These are phyloP conservation scores for Logfia minima DNA, from an alignment of 129 eudicot genomes.

Conservation along the genomic window DNA sequence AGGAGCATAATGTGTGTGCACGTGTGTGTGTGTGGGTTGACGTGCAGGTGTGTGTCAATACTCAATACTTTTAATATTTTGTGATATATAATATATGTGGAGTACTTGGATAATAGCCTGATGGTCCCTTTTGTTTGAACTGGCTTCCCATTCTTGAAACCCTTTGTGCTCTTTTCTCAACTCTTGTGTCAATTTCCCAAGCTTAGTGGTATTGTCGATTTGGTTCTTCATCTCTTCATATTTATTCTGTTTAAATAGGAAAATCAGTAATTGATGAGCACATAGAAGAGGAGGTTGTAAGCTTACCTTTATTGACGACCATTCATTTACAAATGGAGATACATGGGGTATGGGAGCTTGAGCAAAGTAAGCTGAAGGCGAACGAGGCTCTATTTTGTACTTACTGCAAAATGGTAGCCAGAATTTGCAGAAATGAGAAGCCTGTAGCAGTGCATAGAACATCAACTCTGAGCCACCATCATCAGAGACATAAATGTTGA, in stretches of 20 bases:
- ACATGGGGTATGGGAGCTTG: neutral
- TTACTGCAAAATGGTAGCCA: constrained; percentile 34
- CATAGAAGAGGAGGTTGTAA: neutral
- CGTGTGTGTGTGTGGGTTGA: too few species aligned
- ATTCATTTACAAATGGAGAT: constrained; percentile 15
- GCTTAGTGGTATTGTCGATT: constrained; percentile 26
- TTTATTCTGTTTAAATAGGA: constrained; percentile 15
- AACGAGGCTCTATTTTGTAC: constrained; percentile 25
- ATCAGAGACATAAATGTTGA: constrained; percentile 34
- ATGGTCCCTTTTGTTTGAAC: constrained; percentile 33
- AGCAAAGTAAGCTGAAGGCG: constrained; percentile 30
- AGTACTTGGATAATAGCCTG: constrained; percentile 45
- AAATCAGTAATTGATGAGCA: neutral
- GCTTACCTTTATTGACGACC: constrained; percentile 30
- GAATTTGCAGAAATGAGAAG: constrained; percentile 24
- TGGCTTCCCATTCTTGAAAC: constrained; percentile 35
- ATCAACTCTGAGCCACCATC: constrained; percentile 37
- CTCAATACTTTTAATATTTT: neutral
- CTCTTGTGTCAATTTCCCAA: constrained; percentile 31
- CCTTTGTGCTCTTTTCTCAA: constrained; percentile 35
- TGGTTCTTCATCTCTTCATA: constrained; percentile 37
- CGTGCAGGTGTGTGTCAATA: too few species aligned
- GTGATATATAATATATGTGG: neutral
- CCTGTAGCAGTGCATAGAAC: constrained; percentile 31
- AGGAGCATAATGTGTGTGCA: neutral